Evolutionary conservation across 2,329 filamentous ascomycete genomes (phyloP).

Genomic region (Metarhizium rileyi): DNA sequence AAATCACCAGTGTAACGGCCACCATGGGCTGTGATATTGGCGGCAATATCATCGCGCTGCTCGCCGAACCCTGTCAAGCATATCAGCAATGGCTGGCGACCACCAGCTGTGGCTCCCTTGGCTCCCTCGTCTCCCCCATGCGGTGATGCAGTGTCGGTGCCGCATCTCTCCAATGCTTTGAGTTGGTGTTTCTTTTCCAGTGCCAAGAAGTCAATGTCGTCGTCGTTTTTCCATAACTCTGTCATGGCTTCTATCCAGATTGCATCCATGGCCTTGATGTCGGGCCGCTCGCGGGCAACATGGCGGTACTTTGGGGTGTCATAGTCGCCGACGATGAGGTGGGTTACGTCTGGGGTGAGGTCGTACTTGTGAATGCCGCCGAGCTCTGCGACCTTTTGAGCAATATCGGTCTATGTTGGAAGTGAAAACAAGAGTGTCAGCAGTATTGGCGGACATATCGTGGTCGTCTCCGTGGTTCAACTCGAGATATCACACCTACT

Average conservation of each 20-base stretch:
- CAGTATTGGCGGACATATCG: neutral
- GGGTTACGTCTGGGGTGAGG: conserved; percentile 90
- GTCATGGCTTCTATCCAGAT: conserved; percentile 77
- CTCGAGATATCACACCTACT: conserved; percentile 38
- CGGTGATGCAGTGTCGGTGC: conserved; percentile 26
- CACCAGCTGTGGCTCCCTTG: too few relatives aligned
- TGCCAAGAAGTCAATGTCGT: conserved; percentile 59
- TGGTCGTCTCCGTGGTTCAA: neutral
- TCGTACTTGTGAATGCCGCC: conserved; percentile 83
- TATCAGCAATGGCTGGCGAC: conserved; percentile 35
- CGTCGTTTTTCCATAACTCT: conserved; percentile 71
- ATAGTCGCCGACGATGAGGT: conserved; percentile 82
- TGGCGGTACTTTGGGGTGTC: conserved; percentile 92
- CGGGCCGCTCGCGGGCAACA: conserved; percentile 79
- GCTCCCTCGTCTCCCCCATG: conserved; percentile 7
- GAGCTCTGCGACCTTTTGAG: conserved; percentile 62
- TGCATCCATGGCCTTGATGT: conserved; percentile 74
- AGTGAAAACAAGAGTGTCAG: conserved; percentile 1
- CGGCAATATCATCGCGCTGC: conserved; percentile 60
- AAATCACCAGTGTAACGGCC: conserved; percentile 83
- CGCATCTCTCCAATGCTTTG: conserved; percentile 49
- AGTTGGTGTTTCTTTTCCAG: conserved; percentile 60
- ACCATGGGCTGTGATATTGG: conserved; percentile 58
- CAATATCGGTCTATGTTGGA: conserved; percentile 42
- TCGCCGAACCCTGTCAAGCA: conserved; percentile 51